phyloP scores from a whole-genome alignment of 768 basidiomycete species.

The Agrocybe praecox region DNA sequence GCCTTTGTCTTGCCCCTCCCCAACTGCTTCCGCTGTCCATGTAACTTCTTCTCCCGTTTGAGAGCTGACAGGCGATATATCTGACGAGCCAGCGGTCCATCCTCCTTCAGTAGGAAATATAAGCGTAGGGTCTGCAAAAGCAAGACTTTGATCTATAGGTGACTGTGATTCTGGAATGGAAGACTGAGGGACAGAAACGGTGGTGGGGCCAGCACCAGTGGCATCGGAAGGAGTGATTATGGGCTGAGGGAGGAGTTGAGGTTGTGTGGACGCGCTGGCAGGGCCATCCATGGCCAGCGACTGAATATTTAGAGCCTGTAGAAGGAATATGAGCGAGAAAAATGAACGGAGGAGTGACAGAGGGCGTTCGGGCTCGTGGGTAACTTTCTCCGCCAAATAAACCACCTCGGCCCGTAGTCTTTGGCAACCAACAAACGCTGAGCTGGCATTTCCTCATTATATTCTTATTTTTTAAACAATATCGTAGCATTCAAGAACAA shows the following conservation, averaged over 20 bases:
- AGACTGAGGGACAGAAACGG: constrained; percentile 17
- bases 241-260: constrained; percentile 32
- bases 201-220: constrained; percentile 31
- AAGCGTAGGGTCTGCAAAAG: constrained; percentile 8
- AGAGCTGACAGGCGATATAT: neutral
- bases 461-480: neutral
- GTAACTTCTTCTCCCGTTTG: constrained; percentile 14
- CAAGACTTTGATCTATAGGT: constrained; percentile 17
- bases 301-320: constrained; percentile 16
- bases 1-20: constrained; percentile 16
- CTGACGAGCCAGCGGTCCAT: constrained; percentile 9
- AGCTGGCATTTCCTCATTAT: neutral
- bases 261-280: constrained; percentile 30
- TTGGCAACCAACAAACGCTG: neutral
- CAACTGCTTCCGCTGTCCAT: constrained; percentile 14
- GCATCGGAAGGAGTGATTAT: constrained; percentile 25
- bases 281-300: constrained; percentile 49
- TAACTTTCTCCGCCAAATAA: constrained; percentile 33
- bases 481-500: neutral
- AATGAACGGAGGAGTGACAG: constrained; percentile 30
- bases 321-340: constrained; percentile 32
- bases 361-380: constrained; percentile 33
- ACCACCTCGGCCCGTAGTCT: constrained; percentile 18
- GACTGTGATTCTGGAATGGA: constrained; percentile 19
- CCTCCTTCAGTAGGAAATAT: constrained; percentile 10